Percentiles rank a stretch among this genome's conserved stretches.
These are phyloP conservation scores for Geotrichum candidum DNA, from an alignment of 1,139 yeast genomes.

Conservation along the genomic window DNA sequence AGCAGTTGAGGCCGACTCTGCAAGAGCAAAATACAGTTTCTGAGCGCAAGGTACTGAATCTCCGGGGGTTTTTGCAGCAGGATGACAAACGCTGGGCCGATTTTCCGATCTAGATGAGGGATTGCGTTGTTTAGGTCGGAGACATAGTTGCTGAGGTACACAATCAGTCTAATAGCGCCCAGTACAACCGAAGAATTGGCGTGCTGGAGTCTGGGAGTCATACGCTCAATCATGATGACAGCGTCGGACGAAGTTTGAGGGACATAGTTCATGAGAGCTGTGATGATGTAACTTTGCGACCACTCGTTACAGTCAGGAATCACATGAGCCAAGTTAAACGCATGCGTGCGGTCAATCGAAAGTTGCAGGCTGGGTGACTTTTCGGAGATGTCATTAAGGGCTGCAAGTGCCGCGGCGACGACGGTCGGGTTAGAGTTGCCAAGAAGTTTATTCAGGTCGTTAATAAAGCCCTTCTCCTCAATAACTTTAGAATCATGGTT, in stretches of 20 bases:
- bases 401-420: constrained; percentile 67
- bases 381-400: constrained; percentile 62
- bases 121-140: constrained; percentile 36
- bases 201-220: constrained; percentile 71
- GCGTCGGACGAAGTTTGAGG: constrained; percentile 70
- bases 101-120: constrained; percentile 51
- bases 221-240: constrained; percentile 56
- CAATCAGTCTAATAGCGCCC: constrained; percentile 65
- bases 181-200: constrained; percentile 77
- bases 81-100: constrained; percentile 69
- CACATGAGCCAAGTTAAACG: constrained; percentile 45
- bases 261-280: constrained; percentile 60
- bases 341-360: constrained; percentile 52
- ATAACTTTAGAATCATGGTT: constrained; percentile 49
- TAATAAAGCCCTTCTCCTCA: constrained; percentile 45
- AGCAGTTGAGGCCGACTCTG: constrained; percentile 61
- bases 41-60: constrained; percentile 70
- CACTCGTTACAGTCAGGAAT: constrained; percentile 65
- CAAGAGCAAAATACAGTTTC: constrained; percentile 73
- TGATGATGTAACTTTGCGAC: constrained; percentile 69
- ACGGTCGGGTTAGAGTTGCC: constrained; percentile 54
- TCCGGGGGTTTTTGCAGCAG: constrained; percentile 75
- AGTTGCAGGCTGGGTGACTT: constrained; percentile 45
- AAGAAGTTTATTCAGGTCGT: constrained; percentile 52
- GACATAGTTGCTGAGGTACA: constrained; percentile 69